Percentiles rank a stretch among this genome's conserved stretches.
Conservation (phyloP, 352 stramenopile species). For the Globisporangium radiosum region DNA sequence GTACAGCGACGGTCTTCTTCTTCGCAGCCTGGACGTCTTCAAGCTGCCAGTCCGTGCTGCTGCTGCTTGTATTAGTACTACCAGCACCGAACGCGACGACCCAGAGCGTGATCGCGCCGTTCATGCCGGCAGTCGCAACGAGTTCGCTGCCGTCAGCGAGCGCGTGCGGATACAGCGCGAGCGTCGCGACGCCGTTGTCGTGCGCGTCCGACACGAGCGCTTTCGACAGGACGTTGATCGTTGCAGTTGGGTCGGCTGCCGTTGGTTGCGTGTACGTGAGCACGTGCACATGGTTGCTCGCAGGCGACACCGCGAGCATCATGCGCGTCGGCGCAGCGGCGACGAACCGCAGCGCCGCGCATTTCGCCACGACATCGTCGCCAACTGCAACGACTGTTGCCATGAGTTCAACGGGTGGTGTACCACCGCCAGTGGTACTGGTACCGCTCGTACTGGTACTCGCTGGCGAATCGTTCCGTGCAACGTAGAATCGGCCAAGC, state of each 20-base stretch:
- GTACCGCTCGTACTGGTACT: not conserved
- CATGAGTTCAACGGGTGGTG: slow-evolving; percentile 19
- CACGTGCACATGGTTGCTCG: slow-evolving; percentile 31
- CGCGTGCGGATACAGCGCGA: slow-evolving; percentile 36
- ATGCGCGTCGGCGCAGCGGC: slow-evolving; percentile 33
- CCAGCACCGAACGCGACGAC: slow-evolving; percentile 32
- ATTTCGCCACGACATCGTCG: slow-evolving; percentile 33
- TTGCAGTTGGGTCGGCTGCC: slow-evolving; percentile 22
- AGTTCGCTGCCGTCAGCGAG: slow-evolving; percentile 48
- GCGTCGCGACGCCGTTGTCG: slow-evolving; percentile 38
- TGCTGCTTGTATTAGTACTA: slow-evolving; percentile 4
- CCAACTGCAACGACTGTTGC: slow-evolving; percentile 42
- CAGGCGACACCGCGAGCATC: slow-evolving; percentile 38
- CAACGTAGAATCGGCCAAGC: slow-evolving; percentile 39
- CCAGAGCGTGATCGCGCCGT: slow-evolving; percentile 65
- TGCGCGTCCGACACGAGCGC: slow-evolving; percentile 45
- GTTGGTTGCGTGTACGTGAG: slow-evolving; percentile 45
- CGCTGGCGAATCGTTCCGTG: slow-evolving; percentile 19
- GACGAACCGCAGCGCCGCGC: slow-evolving; percentile 36
- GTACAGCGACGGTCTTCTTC: slow-evolving; percentile 55
- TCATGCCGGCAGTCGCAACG: slow-evolving; percentile 54
- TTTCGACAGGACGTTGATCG: slow-evolving; percentile 44
- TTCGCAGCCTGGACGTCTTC: slow-evolving; percentile 63
- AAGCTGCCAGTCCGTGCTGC: slow-evolving; percentile 23
- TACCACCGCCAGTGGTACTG: slow-evolving; percentile 10